phyloP scores from a whole-genome alignment of 2,329 filamentous ascomycete species.

The Xylariaceae sp. region DNA sequence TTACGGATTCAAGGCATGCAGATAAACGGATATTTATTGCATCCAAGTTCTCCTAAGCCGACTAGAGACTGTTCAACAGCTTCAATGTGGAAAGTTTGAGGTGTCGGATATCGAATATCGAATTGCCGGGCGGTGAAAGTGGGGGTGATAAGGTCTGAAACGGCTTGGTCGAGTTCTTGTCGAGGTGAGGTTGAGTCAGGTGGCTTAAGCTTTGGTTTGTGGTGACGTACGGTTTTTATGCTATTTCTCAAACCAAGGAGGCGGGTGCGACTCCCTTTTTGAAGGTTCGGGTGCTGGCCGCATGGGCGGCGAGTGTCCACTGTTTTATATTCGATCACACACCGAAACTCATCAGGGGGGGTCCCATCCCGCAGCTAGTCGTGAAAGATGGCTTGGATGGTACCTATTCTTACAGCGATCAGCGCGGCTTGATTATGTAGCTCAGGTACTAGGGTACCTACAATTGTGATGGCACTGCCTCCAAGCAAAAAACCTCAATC shows the following conservation, averaged over 20 bases:
- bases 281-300: conserved; percentile 28
- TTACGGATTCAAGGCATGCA: conserved; percentile 19
- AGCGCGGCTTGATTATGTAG: not conserved
- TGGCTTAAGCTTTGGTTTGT: conserved; percentile 28
- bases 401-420: not conserved
- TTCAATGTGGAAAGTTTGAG: conserved; percentile 7
- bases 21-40: conserved; percentile 10
- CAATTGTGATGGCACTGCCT: conserved; percentile 20
- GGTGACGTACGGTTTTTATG: conserved; percentile 25
- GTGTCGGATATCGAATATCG: conserved; percentile 1
- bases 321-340: conserved; percentile 40
- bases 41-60: conserved; percentile 5
- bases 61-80: too few species aligned
- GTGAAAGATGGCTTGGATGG: not conserved
- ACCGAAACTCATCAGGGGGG: conserved; percentile 39
- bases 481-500: conserved; percentile 1
- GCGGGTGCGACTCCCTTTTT: conserved; percentile 24
- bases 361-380: conserved; percentile 4
- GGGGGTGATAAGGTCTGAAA: conserved; percentile 26
- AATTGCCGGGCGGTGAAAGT: conserved; percentile 42
- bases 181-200: conserved; percentile 13
- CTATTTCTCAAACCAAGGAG: conserved; percentile 16
- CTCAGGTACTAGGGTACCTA: too few species aligned
- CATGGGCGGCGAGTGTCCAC: conserved; percentile 39
- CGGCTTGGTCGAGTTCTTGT: not conserved